Evolutionary conservation across 2,329 filamentous ascomycete genomes (phyloP), one percentile per base, ranked within the genome.

Genomic region (Pseudogymnoascus sp.): DNA sequence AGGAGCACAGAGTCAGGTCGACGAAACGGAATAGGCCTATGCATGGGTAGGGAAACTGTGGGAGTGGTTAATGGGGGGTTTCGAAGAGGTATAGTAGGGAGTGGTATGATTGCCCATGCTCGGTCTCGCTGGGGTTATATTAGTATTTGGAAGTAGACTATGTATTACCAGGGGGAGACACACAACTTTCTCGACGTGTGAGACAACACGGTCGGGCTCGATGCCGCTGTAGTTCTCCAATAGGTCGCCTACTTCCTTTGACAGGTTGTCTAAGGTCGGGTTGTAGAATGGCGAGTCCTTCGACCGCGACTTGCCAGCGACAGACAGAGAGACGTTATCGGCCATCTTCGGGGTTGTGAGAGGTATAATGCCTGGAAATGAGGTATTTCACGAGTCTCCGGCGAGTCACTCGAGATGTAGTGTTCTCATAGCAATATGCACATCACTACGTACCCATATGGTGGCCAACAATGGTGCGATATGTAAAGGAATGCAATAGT

Each of bases 11-110:
- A 14, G 45, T 65, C 12, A 70, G 60, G 37, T 68, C 64, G 19
- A 69, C 62, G 55, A 69, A 70, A 7, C 64, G 52, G 26, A 68
- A 65, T 12, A 62, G 35, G 3, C 68, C 68, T 12, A 70, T 68
- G 21, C 67, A 69, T 19, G 68, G 68, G 31, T 69, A 68, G 10
- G 68, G 66, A 3, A n/a, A 29, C 43, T 49, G 12, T 21, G 6
- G 23, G 16, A 21, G 21, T n/a, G 21, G 43, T 45, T 21, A 43
- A 11, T 23, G 12, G 21, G 21, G 21, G 10, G 31, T 33, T 33
- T 29, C 6, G 6, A 29, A 6, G 31, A 6, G 31, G 3, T 26
- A 23, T 26, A 14, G 41, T 6, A 67, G 45, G 35, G 65, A 64
- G 6, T 66, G 58, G 11, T 67, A 58, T 61, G 7, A 67, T 59